A percentile compares a stretch with the other conserved stretches of the same genome.
phyloP scores from a whole-genome alignment of 176 grass and related monocot genomes.

The Cenchrus purpureus region DNA sequence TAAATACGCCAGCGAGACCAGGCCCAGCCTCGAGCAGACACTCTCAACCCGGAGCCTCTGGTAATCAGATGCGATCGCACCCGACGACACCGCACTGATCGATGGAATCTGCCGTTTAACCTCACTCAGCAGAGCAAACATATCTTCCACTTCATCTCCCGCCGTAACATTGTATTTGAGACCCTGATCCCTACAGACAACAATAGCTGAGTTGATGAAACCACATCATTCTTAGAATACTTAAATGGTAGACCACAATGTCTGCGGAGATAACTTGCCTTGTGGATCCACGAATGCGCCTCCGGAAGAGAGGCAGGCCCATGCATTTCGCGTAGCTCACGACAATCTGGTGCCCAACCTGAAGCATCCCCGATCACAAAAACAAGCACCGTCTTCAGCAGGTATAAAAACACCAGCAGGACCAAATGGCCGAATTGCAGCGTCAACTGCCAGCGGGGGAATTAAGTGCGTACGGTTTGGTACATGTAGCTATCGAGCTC shows the following conservation, averaged over 20 bases:
- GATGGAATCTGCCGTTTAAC: conserved; percentile 75
- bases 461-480: conserved; percentile 66
- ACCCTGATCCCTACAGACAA: conserved; percentile 58
- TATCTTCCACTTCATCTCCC: conserved; percentile 92
- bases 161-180: conserved; percentile 69
- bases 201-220: neutral
- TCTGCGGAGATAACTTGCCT: conserved; percentile 50
- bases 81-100: conserved; percentile 73
- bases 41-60: conserved; percentile 93
- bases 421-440: neutral
- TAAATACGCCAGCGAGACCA: conserved; percentile 82
- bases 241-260: neutral
- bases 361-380: neutral
- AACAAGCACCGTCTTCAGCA: neutral
- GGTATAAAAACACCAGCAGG: neutral
- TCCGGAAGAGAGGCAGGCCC: conserved; percentile 83
- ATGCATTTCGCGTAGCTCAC: conserved; percentile 89
- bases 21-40: conserved; percentile 80
- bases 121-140: conserved; percentile 76
- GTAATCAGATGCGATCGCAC: conserved; percentile 93
- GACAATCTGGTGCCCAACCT: conserved; percentile 96
- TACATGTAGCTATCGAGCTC: conserved; percentile 99
- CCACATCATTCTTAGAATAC: neutral
- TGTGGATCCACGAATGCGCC: conserved; percentile 74
- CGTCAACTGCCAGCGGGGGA: neutral